Conservation (phyloP, 225 moss, liverwort and hornwort species). For the Bryum argenteum region DNA sequence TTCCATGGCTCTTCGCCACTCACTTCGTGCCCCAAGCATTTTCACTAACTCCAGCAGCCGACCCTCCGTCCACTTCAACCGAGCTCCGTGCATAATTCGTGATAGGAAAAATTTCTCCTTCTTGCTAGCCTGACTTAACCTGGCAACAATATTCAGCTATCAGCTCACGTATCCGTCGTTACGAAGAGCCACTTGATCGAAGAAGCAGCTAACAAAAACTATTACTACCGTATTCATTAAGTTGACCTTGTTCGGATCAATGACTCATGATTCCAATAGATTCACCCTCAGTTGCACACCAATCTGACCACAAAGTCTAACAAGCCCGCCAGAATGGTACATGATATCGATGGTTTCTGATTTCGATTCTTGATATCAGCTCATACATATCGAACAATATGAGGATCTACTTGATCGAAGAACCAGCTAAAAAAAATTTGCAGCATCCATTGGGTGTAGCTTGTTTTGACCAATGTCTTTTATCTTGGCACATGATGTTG, state of each 20-base stretch:
- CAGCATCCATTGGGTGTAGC: background rate
- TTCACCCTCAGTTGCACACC: too few relatives aligned
- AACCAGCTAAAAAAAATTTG: background rate
- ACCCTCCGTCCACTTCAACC: conserved; percentile 85
- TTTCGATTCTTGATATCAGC: background rate
- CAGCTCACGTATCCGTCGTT: conserved; percentile 17
- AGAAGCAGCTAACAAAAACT: background rate
- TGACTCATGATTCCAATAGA: too few relatives aligned
- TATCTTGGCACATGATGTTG: too few relatives aligned
- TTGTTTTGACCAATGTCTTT: background rate
- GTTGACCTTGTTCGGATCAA: background rate
- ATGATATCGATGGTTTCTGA: too few relatives aligned
- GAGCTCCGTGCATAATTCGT: conserved; percentile 82
- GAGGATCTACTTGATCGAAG: background rate
- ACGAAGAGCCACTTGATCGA: background rate
- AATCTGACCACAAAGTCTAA: too few relatives aligned
- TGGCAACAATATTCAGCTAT: conserved; percentile 30
- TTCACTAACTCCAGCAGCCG: conserved; percentile 73
- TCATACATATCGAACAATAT: conserved; percentile 14
- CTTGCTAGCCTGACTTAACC: conserved; percentile 57
- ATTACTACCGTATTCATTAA: too few relatives aligned
- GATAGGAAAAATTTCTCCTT: conserved; percentile 70
- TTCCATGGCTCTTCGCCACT: conserved; percentile 89
- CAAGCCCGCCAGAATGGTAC: too few relatives aligned
- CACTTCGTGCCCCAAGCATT: conserved; percentile 71